Percentiles rank a stretch among this genome's conserved stretches.
Evolutionary conservation across 2,329 filamentous ascomycete species (phyloP).

Genomic region (Sporothrix variecibatus): DNA sequence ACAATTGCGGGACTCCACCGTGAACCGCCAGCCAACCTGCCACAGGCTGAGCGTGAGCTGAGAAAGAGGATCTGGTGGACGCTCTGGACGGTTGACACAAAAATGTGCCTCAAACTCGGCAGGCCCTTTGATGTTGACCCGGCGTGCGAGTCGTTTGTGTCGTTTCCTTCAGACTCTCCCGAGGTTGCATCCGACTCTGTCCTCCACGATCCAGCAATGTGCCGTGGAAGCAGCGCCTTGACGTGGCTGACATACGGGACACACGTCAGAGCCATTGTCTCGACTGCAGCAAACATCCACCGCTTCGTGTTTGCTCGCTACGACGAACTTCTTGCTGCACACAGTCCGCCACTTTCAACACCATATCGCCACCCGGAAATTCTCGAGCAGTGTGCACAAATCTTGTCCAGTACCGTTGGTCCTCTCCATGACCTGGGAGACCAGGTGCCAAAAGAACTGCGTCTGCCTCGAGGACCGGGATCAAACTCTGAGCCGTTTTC

Average conservation of each 20-base stretch:
- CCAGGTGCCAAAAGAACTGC: constrained; percentile 15
- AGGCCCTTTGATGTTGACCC: constrained; percentile 44
- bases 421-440: constrained; percentile 1
- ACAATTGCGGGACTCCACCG: constrained; percentile 51
- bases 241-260: constrained; percentile 44
- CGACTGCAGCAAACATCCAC: constrained; percentile 39
- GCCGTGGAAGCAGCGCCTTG: constrained; percentile 9
- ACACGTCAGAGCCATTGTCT: constrained; percentile 41
- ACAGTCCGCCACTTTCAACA: background rate
- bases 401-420: background rate
- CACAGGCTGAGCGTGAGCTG: constrained; percentile 43
- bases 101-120: constrained; percentile 50
- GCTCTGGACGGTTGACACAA: constrained; percentile 51
- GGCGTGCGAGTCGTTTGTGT: constrained; percentile 40
- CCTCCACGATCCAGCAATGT: background rate
- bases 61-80: constrained; percentile 56
- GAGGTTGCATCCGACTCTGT: constrained; percentile 35
- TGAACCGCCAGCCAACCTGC: constrained; percentile 44
- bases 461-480: background rate
- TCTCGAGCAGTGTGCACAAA: constrained; percentile 21
- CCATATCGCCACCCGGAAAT: constrained; percentile 13
- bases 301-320: background rate
- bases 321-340: background rate
- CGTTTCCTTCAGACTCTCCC: constrained; percentile 40
- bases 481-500: background rate